Evolutionary conservation across 768 basidiomycete genomes (phyloP).

Genomic region (Serendipita sp.): DNA sequence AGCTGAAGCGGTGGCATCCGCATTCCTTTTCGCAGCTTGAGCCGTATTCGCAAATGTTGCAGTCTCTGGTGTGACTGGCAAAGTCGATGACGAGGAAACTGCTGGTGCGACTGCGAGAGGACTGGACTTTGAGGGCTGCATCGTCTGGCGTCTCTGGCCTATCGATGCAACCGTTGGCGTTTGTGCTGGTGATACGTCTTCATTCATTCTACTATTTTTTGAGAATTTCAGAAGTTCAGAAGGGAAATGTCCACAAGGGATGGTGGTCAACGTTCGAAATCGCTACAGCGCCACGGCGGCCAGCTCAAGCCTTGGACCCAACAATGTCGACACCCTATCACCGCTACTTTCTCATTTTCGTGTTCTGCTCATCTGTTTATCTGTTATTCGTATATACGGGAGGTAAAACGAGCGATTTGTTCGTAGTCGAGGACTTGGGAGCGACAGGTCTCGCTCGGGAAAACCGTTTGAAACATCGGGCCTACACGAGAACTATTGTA

Average conservation of each 20-base stretch:
- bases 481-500: conserved; percentile 32
- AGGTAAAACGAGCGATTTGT: neutral
- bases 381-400: neutral
- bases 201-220: neutral
- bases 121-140: neutral
- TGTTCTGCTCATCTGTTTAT: neutral
- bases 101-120: neutral
- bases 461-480: neutral
- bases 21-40: neutral
- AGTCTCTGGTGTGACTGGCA: neutral
- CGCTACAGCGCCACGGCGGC: neutral
- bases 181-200: neutral
- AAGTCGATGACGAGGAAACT: neutral
- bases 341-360: neutral
- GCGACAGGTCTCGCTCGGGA: too few species aligned
- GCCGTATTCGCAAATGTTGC: conserved; percentile 2
- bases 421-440: neutral
- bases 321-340: neutral
- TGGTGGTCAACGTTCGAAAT: neutral
- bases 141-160: neutral
- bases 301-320: neutral
- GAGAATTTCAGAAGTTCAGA: neutral
- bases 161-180: conserved; percentile 4
- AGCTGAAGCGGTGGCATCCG: neutral
- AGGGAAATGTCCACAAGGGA: neutral